Conservation (phyloP, 495 filamentous ascomycete genomes). For the Antarctomyces pellizariae region DNA sequence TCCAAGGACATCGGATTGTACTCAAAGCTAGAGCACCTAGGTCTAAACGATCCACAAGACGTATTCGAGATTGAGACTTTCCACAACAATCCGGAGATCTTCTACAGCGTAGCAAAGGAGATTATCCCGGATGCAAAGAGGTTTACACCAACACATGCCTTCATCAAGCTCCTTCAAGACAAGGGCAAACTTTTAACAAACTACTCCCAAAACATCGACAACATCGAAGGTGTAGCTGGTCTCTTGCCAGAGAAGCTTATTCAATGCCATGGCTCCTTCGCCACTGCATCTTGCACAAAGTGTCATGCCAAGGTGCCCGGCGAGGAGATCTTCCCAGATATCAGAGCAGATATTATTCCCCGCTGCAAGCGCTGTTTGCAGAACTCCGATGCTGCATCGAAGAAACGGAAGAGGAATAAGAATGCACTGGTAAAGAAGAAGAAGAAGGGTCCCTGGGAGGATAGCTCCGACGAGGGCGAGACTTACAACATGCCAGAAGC, state of each 20-base stretch:
- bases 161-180: conserved; percentile 83
- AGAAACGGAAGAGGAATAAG: conserved; percentile 57
- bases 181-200: conserved; percentile 83
- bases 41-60: conserved; percentile 67
- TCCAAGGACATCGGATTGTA: conserved; percentile 74
- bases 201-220: conserved; percentile 98
- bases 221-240: conserved; percentile 75
- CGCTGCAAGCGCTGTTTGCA: conserved; percentile 36
- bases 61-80: conserved; percentile 84
- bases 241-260: conserved; percentile 67
- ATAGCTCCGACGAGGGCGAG: conserved; percentile 47
- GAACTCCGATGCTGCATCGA: conserved; percentile 19
- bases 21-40: conserved; percentile 49
- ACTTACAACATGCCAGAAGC: conserved; percentile 43
- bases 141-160: conserved; percentile 78
- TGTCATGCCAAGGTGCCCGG: conserved; percentile 57
- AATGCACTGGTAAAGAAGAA: conserved; percentile 28
- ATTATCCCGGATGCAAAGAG: conserved; percentile 57
- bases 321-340: conserved; percentile 50
- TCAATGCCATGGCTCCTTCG: conserved; percentile 92
- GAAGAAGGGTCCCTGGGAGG: conserved; percentile 16
- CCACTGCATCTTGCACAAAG: conserved; percentile 71
- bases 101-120: conserved; percentile 79
- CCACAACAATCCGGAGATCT: conserved; percentile 64
- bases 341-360: conserved; percentile 49